Base-by-base conservation (phyloP, 139 green algal species). In the Auxenochlorella pyrenoidosa region DNA sequence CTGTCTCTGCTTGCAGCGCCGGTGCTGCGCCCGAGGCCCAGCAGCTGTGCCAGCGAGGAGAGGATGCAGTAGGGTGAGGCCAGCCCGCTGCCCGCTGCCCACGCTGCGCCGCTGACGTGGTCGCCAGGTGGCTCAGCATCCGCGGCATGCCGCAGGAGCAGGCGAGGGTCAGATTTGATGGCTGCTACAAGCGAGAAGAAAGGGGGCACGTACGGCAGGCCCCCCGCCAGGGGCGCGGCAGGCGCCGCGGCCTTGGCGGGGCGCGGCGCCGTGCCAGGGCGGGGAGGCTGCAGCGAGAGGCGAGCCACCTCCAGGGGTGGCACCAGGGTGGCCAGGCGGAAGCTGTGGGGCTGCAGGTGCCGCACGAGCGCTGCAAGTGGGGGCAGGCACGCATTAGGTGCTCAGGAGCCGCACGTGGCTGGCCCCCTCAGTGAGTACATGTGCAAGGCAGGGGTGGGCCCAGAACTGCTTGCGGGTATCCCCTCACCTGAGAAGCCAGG, bases 341-440 rank as follows among this genome's bases (percentile, higher is more conserved):
- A 87, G 26, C 60, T 36, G 51, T 82, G 83, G 21, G 83, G 83
- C 54, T 79, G 73, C 28, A 87, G 75, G 21, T 59, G 22, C 32
- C 68, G 68, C 32, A 87, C 83, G 54, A 87, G 41, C 22, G 38
- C 83, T 87, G 83, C 71, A 47, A 59, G 30, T 16, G 6, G 32
- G n/a, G 13, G 41, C 5, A 36, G 38, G 34, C 44, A 15, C 22
- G 54, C 54, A 63, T 8, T 8, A 63, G 54, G 54, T n/a, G 54
- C 2, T 63, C 54, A 13, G 2, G 54, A 54, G 6, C 47, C n/a
- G n/a, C 47, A 54, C 47, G 47, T 54, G 10, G 47, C 47, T 54
- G 6, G 47, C n/a, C n/a, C n/a, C n/a, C n/a, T 54, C 6, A 54
- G 10, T 54, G 47, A 59, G 40, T 21, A n/a, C 16, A 6, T 54